Base-by-base conservation (phyloP, 495 filamentous ascomycete species). In the Entonaema liquescens region DNA sequence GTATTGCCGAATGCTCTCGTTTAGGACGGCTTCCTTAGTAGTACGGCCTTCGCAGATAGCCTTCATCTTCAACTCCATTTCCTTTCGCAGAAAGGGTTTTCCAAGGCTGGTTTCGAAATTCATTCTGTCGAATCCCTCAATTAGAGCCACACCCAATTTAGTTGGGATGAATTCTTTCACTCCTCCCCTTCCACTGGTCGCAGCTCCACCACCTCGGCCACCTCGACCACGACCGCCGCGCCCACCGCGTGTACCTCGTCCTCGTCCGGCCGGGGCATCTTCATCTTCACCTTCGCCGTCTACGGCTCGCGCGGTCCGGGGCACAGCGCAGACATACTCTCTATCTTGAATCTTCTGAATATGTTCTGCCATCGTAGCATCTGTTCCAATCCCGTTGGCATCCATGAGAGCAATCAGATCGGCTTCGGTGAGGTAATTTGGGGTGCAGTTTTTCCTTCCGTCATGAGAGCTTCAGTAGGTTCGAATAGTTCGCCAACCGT, bases 401-500 rank as follows among this genome's bases (percentile, higher is more conserved):
- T 99, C 96, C 95, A 99, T 99, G 23, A 99, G 85, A 4, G 90
- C 92, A 79, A 99, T 97, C n/a, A 99, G 83, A 76, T 98, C 95
- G 2, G 95, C 94, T 77, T 99, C 95, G 1, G 95, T 99, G 33
- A 99, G 80, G 74, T 96, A 97, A 12, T 86, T 88, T 0, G 96
- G 95, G 94, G 82, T 0, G 84, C 84, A 0, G 95, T 99, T 78
- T 95, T 91, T 15, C 95, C 95, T 65, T 97, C 94, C 13, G 86
- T 90, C 70, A 98, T 91, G 59, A 90, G 89, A 5, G 95, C 95
- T 78, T 98, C 94, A 1, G 90, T 93, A 8, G 95, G 96, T 71
- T 92, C 89, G 74, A 98, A 97, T 0, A 79, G 78, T 80, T 99
- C 95, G 3, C 91, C 91, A 25, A 88, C 79, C 0, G 82, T 86